phyloP scores from a whole-genome alignment of 2,329 filamentous ascomycete genomes.

The Tolypocladium tundrense region DNA sequence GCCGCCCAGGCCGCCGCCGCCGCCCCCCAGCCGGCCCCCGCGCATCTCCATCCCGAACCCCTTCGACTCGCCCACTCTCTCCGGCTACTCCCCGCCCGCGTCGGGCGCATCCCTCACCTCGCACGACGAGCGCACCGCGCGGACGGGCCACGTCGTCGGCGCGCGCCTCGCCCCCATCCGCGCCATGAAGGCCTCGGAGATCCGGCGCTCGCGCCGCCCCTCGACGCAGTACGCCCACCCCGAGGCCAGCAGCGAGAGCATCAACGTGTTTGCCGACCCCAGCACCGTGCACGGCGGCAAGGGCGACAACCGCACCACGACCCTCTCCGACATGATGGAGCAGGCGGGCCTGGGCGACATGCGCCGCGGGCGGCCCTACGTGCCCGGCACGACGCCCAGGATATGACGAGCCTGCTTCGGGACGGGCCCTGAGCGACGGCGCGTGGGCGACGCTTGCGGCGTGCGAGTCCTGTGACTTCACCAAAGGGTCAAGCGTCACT shows the following conservation, averaged over 20 bases:
- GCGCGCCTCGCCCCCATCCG: slow-evolving; percentile 25
- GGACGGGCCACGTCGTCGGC: slow-evolving; percentile 15
- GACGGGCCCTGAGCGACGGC: too few species aligned
- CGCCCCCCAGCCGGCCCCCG: slow-evolving; percentile 1
- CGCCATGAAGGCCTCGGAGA: slow-evolving; percentile 22
- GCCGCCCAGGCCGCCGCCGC: slow-evolving; percentile 2
- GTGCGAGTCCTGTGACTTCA: neutral
- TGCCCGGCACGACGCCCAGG: slow-evolving; percentile 25
- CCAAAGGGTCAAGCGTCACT: too few species aligned
- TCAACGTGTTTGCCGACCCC: slow-evolving; percentile 43
- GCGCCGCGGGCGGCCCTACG: slow-evolving; percentile 29
- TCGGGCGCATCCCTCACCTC: slow-evolving; percentile 11
- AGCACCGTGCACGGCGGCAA: slow-evolving; percentile 22
- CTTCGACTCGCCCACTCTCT: slow-evolving; percentile 22
- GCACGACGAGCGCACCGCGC: slow-evolving; percentile 14
- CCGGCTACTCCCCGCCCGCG: slow-evolving; percentile 8
- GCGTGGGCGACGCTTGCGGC: neutral
- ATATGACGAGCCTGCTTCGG: slow-evolving; percentile 8
- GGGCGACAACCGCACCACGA: slow-evolving; percentile 28
- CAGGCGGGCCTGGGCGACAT: slow-evolving; percentile 32
- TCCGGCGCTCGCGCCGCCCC: slow-evolving; percentile 11
- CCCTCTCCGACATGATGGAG: slow-evolving; percentile 44
- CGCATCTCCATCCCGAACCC: slow-evolving; percentile 24
- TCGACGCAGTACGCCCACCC: slow-evolving; percentile 24
- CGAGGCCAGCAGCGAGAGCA: slow-evolving; percentile 37